Base-by-base conservation (phyloP, 371 early-diverging fungal genomes). In the Actinomortierella wolfii region DNA sequence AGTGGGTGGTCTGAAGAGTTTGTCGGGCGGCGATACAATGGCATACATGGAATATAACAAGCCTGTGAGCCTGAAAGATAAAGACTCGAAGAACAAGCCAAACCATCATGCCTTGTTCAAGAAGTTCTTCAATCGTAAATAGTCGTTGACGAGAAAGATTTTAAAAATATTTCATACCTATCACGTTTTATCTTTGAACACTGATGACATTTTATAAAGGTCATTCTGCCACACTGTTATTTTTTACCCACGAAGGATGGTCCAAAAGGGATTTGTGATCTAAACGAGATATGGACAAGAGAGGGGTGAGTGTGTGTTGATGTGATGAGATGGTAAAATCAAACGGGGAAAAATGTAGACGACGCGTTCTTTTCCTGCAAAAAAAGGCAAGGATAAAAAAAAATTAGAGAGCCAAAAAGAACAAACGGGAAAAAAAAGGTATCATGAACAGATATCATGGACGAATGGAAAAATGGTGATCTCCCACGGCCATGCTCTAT, bases 11-110 rank as follows among this genome's bases (percentile, higher is more conserved):
- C 77, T 95, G 67, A 90, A 85, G 74, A 88, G 92, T 21, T 78
- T 96, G 58, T 90, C 93, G 17, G 98, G 98, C 34, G 97, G 88
- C 3, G 95, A 96, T 67, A 85, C 88, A 56, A 97, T 98, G 96
- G 97, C 97, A 0, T 98, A 98, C 57, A 79, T 94, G 50, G 97
- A 98, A 73, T 87, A 87, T 29, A 78, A 70, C 45, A 63, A 67
- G 62, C 39, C 61, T 0, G 61, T 66, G n/a, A 63, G 39, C 21
- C 18, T 58, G 43, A 75, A 54, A 64, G 76, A 67, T 51, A 68
- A 67, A 45, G 61, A 56, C 48, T 34, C 47, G 9, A 78, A 64
- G 55, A 55, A 68, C 56, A 73, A 59, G n/a, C 78, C 68, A 34
- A 87, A 88, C 61, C 89, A 87, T 56, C 90, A 91, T 69, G 74